These are phyloP conservation scores for Sporothrix luriei DNA, from an alignment of 2,329 filamentous ascomycete species.

Conservation along the genomic window DNA sequence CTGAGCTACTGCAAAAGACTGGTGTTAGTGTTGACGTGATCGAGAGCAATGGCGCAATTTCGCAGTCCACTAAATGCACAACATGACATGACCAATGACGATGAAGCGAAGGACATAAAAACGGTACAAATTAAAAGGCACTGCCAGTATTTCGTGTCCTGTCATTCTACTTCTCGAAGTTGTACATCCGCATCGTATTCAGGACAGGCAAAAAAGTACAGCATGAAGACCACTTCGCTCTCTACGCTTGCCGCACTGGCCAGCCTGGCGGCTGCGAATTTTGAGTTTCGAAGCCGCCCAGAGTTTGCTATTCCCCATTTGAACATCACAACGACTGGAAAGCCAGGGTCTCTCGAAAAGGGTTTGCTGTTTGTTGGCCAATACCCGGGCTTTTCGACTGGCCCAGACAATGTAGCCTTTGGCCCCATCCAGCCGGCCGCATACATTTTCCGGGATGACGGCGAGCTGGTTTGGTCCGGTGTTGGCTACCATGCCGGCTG, in stretches of 20 bases:
- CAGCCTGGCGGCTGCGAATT: not conserved
- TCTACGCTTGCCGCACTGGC: not conserved
- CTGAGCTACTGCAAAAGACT: not conserved
- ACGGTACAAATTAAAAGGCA: not conserved
- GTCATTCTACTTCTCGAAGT: not conserved
- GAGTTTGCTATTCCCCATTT: constrained; percentile 8
- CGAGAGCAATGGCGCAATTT: constrained; percentile 16
- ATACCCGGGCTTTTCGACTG: constrained; percentile 3
- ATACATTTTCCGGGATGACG: constrained; percentile 59
- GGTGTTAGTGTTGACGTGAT: constrained; percentile 24
- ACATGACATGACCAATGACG: constrained; percentile 13
- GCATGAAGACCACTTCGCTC: not conserved
- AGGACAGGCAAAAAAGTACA: not conserved
- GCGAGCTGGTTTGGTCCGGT: constrained; percentile 60
- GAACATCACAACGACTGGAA: constrained; percentile 2
- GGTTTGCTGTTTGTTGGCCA: constrained; percentile 5
- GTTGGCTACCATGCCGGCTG: constrained; percentile 42
- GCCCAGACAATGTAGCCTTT: not conserved
- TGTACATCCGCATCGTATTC: not conserved
- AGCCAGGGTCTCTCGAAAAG: not conserved
- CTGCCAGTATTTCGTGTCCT: not conserved
- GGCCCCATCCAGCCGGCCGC: constrained; percentile 49
- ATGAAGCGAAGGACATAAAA: not conserved
- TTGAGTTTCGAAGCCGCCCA: constrained; percentile 11
- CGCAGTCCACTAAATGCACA: not conserved